These are phyloP conservation scores for Rickenella mellea DNA, from an alignment of 768 basidiomycete species.

Conservation along the genomic window DNA sequence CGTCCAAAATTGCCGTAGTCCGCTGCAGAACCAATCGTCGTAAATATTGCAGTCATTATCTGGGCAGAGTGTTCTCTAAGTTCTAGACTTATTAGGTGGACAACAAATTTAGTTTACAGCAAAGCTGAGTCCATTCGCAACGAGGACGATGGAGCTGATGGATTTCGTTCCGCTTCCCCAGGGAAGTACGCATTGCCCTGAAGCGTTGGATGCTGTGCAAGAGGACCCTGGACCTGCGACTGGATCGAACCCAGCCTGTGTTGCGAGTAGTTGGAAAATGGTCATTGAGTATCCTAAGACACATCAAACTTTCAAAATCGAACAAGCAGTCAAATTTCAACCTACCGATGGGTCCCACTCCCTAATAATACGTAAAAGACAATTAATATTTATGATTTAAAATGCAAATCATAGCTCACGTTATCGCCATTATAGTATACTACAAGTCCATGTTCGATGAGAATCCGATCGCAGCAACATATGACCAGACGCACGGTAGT, in stretches of 20 bases:
- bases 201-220: constrained; percentile 45
- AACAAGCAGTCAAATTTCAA: background rate
- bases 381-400: background rate
- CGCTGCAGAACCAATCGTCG: constrained; percentile 61
- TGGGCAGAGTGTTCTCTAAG: constrained; percentile 12
- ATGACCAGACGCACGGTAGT: constrained; percentile 49
- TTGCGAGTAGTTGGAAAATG: constrained; percentile 63
- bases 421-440: constrained; percentile 81
- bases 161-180: constrained; percentile 69
- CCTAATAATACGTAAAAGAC: constrained; percentile 26
- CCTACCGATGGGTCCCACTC: constrained; percentile 51
- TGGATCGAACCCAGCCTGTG: constrained; percentile 68
- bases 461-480: background rate
- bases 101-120: constrained; percentile 30
- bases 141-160: constrained; percentile 66
- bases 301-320: constrained; percentile 1
- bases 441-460: constrained; percentile 15
- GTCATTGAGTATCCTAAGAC: constrained; percentile 51
- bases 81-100: background rate
- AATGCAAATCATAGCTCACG: constrained; percentile 25
- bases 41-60: constrained; percentile 78
- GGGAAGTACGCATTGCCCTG: constrained; percentile 69
- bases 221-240: constrained; percentile 59
- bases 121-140: constrained; percentile 70
- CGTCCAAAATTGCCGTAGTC: constrained; percentile 72